Evolutionary conservation across 306 rosid species (phyloP).

Genomic region (Vigna hirtella): DNA sequence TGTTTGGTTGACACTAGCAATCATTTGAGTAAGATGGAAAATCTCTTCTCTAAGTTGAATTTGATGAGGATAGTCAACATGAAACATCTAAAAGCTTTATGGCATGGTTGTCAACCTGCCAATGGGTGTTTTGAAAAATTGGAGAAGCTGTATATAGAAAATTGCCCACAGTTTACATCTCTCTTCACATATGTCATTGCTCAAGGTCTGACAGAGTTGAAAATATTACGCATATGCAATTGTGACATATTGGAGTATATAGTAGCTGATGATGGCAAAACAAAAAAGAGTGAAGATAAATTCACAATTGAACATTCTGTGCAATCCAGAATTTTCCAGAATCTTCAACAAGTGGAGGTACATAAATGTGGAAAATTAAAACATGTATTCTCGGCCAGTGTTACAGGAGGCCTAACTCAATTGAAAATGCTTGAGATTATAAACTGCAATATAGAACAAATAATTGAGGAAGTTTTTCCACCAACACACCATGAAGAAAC

Average conservation of each 20-base stretch:
- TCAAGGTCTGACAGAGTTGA: no score
- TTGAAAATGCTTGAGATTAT: no score
- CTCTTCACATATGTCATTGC: conserved; percentile 6
- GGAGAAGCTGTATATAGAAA: neutral
- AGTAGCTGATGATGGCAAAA: no score
- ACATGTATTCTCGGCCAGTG: no score
- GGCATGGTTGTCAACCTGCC: neutral
- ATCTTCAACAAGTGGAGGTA: conserved; percentile 25
- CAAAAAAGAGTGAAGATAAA: no score
- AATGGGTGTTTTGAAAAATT: conserved; percentile 15
- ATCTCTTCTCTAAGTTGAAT: conserved; percentile 34
- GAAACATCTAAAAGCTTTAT: conserved; percentile 6
- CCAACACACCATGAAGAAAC: neutral
- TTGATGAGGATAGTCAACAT: neutral
- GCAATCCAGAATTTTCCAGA: conserved; percentile 22
- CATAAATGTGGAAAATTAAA: neutral
- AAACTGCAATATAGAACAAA: no score
- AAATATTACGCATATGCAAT: no score
- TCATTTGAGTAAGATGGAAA: neutral
- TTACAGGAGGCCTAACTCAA: no score
- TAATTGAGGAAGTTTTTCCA: no score
- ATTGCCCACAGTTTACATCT: conserved; percentile 4
- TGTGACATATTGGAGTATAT: no score
- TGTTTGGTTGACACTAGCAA: conserved; percentile 6
- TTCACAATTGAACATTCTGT: neutral